Conservation (phyloP, 2,329 filamentous ascomycete species). For the Aspergillus sp. region DNA sequence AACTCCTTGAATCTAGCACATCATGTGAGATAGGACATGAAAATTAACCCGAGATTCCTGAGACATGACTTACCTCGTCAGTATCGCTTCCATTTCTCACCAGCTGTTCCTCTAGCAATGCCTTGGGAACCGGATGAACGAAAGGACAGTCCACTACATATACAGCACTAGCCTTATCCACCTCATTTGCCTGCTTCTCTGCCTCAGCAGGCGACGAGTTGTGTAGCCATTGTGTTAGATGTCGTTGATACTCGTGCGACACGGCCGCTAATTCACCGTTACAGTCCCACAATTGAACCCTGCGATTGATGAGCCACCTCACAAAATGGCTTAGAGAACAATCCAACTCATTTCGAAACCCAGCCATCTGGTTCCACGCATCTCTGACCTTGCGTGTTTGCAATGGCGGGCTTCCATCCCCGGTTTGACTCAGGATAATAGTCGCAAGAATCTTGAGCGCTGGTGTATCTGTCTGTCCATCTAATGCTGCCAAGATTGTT, state of each 20-base stretch:
- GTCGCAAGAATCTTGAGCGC: conserved; percentile 15
- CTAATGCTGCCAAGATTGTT: conserved; percentile 16
- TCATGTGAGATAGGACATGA: background rate
- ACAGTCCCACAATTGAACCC: conserved; percentile 21
- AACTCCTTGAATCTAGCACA: background rate
- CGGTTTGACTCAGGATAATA: conserved; percentile 13
- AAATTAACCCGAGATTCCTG: background rate
- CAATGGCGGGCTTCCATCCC: conserved; percentile 10
- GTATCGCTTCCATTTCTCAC: conserved; percentile 23
- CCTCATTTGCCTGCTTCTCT: background rate
- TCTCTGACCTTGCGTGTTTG: conserved; percentile 16
- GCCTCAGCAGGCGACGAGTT: conserved; percentile 10
- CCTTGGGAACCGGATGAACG: conserved; percentile 25
- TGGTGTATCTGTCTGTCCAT: conserved; percentile 13
- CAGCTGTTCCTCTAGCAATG: conserved; percentile 25
- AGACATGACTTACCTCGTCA: conserved; percentile 20
- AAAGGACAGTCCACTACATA: conserved; percentile 31
- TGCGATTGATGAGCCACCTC: conserved; percentile 20
- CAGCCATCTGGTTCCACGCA: conserved; percentile 10
- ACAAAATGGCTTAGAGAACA: conserved; percentile 13
- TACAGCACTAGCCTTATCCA: conserved; percentile 8
- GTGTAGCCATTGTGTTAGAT: conserved; percentile 26
- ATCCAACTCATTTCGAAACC: conserved; percentile 12
- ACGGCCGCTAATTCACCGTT: conserved; percentile 19
- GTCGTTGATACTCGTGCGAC: conserved; percentile 18